Base-by-base conservation (phyloP, 2,329 filamentous ascomycete genomes). In the Aureobasidium pullulans region DNA sequence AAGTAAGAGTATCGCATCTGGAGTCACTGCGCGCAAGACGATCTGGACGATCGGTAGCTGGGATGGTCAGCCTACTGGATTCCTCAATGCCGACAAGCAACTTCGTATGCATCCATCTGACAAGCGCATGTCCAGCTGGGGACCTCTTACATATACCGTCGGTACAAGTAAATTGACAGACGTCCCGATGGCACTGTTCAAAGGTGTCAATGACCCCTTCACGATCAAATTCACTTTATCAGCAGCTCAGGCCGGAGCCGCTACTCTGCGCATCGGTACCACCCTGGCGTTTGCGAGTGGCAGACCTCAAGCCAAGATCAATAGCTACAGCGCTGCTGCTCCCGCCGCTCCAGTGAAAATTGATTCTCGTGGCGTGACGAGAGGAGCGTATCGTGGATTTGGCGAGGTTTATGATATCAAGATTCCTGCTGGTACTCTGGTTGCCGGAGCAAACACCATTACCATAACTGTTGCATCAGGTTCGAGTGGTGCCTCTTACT, bases 131-230 rank as follows among this genome's bases (percentile, higher is more conserved):
- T 71, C 75, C 29, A 75, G 73, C 59, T 88, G 85, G 85, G 78
- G 75, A 0, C 77, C 83, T 0, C 65, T 78, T 11, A 86, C 83
- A 0, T 86, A 84, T 71, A 85, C 81, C 1, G 80, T 85, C 10
- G 84, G 83, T 42, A 78, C 77, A 23, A 82, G 79, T 28, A 68
- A 73, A 6, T 67, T 78, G 1, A 71, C 72, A 4, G 76, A 79
- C 61, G 85, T 87, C 67, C 84, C 85, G 44, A 87, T 88, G 85
- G 84, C 84, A 0, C 69, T 86, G 29, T 85, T 85, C 72, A 83
- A 85, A 69, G 70, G 69, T 28, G 79, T 81, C 59, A 86, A 87
- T 71, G 77, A 76, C 61, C 81, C 81, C 0, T 73, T 82, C 13
- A 86, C 81, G 1, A 85, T 87, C 71, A 78, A 78, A 44, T 85